phyloP scores from a whole-genome alignment of 768 basidiomycete species.

The Serendipita sp. region DNA sequence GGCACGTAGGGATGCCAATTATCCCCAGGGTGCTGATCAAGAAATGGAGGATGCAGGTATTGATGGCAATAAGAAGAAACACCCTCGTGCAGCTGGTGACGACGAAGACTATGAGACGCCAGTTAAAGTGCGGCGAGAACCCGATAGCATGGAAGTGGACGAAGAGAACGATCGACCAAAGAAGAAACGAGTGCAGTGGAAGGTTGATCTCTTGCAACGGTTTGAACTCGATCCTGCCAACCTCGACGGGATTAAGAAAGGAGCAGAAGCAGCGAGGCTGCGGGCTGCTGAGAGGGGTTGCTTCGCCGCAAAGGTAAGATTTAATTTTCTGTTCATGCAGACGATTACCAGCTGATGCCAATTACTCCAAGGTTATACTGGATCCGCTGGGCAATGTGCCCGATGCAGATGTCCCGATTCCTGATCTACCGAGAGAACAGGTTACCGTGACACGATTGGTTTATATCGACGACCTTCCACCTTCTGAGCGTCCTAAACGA shows the following conservation, averaged over 20 bases:
- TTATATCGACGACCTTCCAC: slow-evolving; percentile 48
- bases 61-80: slow-evolving; percentile 22
- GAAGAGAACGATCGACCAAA: slow-evolving; percentile 16
- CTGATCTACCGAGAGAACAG: slow-evolving; percentile 45
- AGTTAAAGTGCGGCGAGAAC: slow-evolving; percentile 26
- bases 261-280: slow-evolving; percentile 14
- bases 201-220: slow-evolving; percentile 45
- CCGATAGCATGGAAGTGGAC: slow-evolving; percentile 23
- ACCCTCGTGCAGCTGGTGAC: slow-evolving; percentile 58
- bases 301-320: slow-evolving; percentile 50
- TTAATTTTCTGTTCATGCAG: too few relatives aligned
- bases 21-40: slow-evolving; percentile 15
- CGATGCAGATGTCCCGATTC: slow-evolving; percentile 37
- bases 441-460: slow-evolving; percentile 63
- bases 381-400: slow-evolving; percentile 61
- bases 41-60: slow-evolving; percentile 20
- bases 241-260: slow-evolving; percentile 19
- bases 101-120: slow-evolving; percentile 70
- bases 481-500: slow-evolving; percentile 15
- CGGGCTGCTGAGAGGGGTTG: slow-evolving; percentile 39
- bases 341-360: not conserved
- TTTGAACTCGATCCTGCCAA: slow-evolving; percentile 40
- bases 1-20: slow-evolving; percentile 31
- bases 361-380: slow-evolving; percentile 31
- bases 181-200: slow-evolving; percentile 60